Conservation (phyloP, 345 rosid genomes). For the Eucalyptus virginea region DNA sequence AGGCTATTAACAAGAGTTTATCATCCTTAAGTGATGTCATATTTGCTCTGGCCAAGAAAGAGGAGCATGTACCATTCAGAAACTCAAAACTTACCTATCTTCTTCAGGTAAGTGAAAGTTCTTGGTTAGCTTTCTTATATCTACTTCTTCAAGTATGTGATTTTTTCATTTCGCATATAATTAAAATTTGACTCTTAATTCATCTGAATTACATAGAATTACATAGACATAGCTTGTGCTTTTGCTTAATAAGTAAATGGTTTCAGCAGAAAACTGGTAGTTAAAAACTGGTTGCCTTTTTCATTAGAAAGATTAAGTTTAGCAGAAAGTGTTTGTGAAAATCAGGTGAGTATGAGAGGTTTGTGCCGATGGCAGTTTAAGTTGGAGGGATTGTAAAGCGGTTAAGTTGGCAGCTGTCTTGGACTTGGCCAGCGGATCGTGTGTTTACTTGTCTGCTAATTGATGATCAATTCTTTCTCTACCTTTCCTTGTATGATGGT, state of each 20-base stretch:
- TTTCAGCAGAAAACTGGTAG: background rate
- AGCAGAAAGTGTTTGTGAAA: background rate
- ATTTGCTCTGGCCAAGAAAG: constrained; percentile 87
- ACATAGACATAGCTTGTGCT: background rate
- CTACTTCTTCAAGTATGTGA: background rate
- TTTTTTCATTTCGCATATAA: background rate
- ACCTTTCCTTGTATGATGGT: background rate
- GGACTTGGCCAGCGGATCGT: background rate
- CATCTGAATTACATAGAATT: background rate
- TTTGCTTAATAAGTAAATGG: background rate
- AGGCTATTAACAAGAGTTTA: constrained; percentile 94
- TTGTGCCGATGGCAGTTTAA: background rate
- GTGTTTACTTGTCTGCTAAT: background rate
- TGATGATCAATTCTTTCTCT: background rate
- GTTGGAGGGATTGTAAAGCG: background rate
- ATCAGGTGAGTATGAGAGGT: background rate
- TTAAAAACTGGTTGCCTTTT: background rate
- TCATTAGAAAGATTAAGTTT: background rate
- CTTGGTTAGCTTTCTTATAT: background rate
- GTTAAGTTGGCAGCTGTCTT: background rate
- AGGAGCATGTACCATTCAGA: constrained; percentile 86
- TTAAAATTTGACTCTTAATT: background rate
- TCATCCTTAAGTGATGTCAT: constrained; percentile 88
- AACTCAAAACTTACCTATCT: constrained; percentile 96
- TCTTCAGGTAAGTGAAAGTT: constrained; percentile 58